These are phyloP conservation scores for Acer negundo DNA, from an alignment of 345 rosid genomes.

Conservation along the genomic window DNA sequence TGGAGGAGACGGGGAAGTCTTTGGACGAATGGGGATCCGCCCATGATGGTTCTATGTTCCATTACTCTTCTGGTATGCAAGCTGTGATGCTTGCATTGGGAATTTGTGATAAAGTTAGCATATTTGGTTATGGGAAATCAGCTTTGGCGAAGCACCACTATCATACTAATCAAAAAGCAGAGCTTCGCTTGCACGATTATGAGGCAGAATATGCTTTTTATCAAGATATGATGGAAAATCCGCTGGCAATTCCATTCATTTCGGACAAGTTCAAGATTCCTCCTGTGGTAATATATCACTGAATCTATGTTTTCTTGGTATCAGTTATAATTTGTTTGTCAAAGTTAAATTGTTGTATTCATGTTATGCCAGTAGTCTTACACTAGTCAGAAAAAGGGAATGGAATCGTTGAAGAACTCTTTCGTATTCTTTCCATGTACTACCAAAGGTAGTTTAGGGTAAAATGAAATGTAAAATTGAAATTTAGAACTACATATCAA, in stretches of 20 bases:
- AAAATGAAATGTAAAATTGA: no score
- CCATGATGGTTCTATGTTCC: constrained; percentile 81
- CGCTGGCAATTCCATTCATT: constrained; percentile 70
- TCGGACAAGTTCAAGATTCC: constrained; percentile 64
- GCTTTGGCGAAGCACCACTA: constrained; percentile 74
- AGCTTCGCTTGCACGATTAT: constrained; percentile 82
- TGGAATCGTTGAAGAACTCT: constrained; percentile 4
- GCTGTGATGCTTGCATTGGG: constrained; percentile 85
- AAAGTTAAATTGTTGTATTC: constrained; percentile 23
- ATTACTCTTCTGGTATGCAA: constrained; percentile 93
- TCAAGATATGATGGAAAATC: constrained; percentile 55
- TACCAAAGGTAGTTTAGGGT: constrained; percentile 34
- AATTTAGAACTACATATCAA: no score
- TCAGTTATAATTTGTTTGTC: no score
- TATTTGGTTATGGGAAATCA: constrained; percentile 88
- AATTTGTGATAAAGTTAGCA: constrained; percentile 68
- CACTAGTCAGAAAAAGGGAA: constrained; percentile 2
- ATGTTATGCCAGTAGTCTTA: constrained; percentile 20
- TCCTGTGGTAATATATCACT: constrained; percentile 60
- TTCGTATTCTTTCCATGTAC: constrained; percentile 21
- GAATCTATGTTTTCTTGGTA: constrained; percentile 25
- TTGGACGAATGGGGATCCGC: constrained; percentile 61
- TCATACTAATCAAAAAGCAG: constrained; percentile 85
- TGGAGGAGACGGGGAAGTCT: constrained; percentile 46
- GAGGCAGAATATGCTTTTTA: constrained; percentile 79